Conservation (phyloP, 768 basidiomycete genomes). For the Melanogaster broomeanus region DNA sequence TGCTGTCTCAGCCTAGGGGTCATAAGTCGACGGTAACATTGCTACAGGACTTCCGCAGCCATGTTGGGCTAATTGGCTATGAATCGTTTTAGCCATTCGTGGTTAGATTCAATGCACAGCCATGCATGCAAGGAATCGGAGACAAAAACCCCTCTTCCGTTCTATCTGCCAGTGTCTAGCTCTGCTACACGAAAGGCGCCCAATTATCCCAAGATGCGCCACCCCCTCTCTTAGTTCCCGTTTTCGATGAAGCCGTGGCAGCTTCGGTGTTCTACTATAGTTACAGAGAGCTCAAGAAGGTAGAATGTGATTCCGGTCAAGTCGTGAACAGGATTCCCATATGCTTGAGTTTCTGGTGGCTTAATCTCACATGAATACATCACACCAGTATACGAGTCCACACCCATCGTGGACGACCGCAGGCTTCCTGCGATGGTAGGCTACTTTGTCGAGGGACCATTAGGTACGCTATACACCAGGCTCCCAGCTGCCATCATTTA, state of each 20-base stretch:
- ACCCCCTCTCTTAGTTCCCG: not conserved
- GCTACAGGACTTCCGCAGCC: constrained; percentile 4
- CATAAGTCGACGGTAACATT: not conserved
- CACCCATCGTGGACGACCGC: constrained; percentile 16
- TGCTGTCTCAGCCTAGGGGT: not conserved
- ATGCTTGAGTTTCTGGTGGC: constrained; percentile 1
- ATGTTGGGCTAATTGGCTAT: constrained; percentile 15
- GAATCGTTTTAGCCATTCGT: constrained; percentile 11
- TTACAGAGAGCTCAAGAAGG: not conserved
- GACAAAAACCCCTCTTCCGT: constrained; percentile 13
- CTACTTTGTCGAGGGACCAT: constrained; percentile 18
- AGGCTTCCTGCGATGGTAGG: not conserved
- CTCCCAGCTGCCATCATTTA: not conserved
- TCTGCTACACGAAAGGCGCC: constrained; percentile 11
- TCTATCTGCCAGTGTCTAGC: constrained; percentile 12
- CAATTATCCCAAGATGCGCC: constrained; percentile 2
- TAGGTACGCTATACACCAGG: constrained; percentile 3
- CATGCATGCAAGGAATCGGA: constrained; percentile 9
- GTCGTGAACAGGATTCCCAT: not conserved
- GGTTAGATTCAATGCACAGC: constrained; percentile 4
- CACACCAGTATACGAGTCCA: constrained; percentile 13
- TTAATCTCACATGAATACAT: constrained; percentile 3
- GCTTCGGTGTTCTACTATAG: not conserved
- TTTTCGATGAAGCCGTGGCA: not conserved
- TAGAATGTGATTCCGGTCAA: not conserved